Evolutionary conservation across 345 rosid species (phyloP).

Genomic region (Jatropha curcas): DNA sequence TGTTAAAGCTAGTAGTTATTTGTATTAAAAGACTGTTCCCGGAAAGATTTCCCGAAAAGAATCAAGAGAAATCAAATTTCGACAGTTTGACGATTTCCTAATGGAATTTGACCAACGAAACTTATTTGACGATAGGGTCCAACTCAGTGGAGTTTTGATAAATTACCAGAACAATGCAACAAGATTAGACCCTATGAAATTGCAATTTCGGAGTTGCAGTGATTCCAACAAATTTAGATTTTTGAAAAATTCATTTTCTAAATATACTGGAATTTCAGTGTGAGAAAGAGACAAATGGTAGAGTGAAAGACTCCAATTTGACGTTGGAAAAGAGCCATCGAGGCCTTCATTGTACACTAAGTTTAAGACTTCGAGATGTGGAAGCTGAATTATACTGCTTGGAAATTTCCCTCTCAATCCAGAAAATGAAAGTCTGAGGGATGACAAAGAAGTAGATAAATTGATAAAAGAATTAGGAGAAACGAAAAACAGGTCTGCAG

Average conservation of each 20-base stretch:
- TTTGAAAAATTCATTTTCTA: not conserved
- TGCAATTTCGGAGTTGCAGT: not conserved
- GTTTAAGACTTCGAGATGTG: not conserved
- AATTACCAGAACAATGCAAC: not conserved
- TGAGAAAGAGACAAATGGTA: not conserved
- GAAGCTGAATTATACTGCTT: not conserved
- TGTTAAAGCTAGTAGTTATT: too few relatives aligned
- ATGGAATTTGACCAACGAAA: not conserved
- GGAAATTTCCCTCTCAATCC: constrained; percentile 11
- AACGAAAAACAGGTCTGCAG: constrained; percentile 13
- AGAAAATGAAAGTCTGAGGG: not conserved
- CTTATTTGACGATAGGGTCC: not conserved
- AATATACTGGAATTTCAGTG: not conserved
- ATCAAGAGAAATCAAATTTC: too few relatives aligned
- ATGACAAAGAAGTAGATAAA: constrained; percentile 13
- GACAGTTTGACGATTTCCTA: too few relatives aligned
- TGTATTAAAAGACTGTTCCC: too few relatives aligned
- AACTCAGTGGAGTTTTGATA: not conserved
- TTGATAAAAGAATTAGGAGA: not conserved
- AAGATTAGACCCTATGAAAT: not conserved
- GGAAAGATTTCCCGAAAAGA: too few relatives aligned
- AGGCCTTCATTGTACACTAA: not conserved
- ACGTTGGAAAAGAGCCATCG: not conserved
- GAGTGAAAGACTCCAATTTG: constrained; percentile 2
- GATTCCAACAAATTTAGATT: not conserved